Evolutionary conservation across 306 rosid species (phyloP).

Genomic region (Medicago arabica): DNA sequence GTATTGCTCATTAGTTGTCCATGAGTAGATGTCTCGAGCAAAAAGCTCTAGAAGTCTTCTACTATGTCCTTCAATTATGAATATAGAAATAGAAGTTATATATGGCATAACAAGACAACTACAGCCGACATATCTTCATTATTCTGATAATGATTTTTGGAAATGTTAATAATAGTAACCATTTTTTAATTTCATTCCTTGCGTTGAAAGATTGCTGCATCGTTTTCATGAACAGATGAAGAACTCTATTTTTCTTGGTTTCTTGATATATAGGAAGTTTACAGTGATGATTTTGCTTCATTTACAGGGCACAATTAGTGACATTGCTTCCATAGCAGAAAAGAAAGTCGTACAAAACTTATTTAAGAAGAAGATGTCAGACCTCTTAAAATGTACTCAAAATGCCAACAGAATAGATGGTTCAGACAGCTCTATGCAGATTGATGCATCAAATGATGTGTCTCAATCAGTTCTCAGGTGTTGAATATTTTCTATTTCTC

Average conservation of each 20-base stretch:
- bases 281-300: constrained; percentile 30
- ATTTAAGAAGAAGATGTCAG: constrained; percentile 56
- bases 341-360: constrained; percentile 54
- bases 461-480: constrained; percentile 61
- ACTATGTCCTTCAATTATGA: neutral
- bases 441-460: constrained; percentile 50
- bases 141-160: neutral
- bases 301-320: constrained; percentile 77
- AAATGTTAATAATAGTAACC: neutral
- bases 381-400: constrained; percentile 60
- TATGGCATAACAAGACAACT: neutral
- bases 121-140: neutral
- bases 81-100: constrained; percentile 15
- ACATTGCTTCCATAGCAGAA: constrained; percentile 87
- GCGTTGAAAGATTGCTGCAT: constrained; percentile 1
- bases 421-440: constrained; percentile 52
- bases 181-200: neutral
- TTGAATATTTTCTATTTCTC: constrained; percentile 24
- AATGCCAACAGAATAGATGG: constrained; percentile 50
- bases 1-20: neutral
- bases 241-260: constrained; percentile 3
- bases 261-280: constrained; percentile 19
- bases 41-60: neutral
- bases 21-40: neutral
- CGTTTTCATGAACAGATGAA: constrained; percentile 2